Evolutionary conservation across 176 grass and related monocot species (phyloP).

Genomic region (Musa acuminata): DNA sequence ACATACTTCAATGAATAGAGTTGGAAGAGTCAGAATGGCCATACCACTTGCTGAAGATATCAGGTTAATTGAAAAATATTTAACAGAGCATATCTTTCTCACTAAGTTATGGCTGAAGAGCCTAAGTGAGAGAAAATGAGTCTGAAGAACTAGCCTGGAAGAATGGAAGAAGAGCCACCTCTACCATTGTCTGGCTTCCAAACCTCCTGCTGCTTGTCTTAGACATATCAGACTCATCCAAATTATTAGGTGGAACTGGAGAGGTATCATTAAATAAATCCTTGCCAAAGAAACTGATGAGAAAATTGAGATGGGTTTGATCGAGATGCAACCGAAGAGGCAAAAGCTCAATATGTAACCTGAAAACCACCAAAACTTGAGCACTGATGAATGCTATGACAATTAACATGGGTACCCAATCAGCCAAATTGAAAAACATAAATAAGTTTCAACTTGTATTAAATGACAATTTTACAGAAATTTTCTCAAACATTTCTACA

Average conservation of each 20-base stretch:
- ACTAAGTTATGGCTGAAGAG: constrained; percentile 3
- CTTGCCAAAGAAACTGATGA: constrained; percentile 67
- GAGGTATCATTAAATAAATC: constrained; percentile 33
- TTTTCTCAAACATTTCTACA: not conserved
- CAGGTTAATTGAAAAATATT: not conserved
- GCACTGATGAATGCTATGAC: not conserved
- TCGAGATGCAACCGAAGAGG: constrained; percentile 92
- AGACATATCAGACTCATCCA: constrained; percentile 33
- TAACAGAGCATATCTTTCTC: not conserved
- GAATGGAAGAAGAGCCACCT: constrained; percentile 92
- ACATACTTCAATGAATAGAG: too few species aligned
- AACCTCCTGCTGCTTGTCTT: constrained; percentile 29
- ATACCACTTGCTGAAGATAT: too few species aligned
- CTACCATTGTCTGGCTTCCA: constrained; percentile 42
- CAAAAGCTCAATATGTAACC: constrained; percentile 71
- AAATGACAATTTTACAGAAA: not conserved
- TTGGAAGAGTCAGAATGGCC: too few species aligned
- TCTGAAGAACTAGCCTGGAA: constrained; percentile 64
- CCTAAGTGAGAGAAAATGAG: constrained; percentile 10
- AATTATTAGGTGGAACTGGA: constrained; percentile 24
- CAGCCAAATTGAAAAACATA: not conserved
- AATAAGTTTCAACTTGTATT: not conserved
- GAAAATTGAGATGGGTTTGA: constrained; percentile 87
- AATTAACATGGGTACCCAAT: not conserved
- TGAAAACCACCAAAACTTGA: constrained; percentile 24